These are phyloP conservation scores for Aspergillus calidoustus DNA, from an alignment of 2,329 filamentous ascomycete species.

Conservation along the genomic window DNA sequence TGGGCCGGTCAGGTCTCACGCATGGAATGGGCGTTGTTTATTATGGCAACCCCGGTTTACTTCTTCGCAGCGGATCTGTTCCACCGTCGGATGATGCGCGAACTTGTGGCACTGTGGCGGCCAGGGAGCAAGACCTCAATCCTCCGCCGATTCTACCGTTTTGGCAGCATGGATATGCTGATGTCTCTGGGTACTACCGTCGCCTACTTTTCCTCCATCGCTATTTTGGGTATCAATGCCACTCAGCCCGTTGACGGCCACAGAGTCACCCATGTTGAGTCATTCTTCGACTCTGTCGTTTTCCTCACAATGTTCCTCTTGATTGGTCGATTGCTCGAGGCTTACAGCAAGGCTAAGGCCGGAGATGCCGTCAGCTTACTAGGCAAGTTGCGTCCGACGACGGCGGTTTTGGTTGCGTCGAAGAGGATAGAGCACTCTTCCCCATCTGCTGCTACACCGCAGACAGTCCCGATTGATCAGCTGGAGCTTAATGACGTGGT, in stretches of 20 bases:
- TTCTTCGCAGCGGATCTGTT: constrained; percentile 86
- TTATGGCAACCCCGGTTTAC: constrained; percentile 84
- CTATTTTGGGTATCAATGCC: constrained; percentile 69
- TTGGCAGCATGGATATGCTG: constrained; percentile 95
- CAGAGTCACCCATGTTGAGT: constrained; percentile 59
- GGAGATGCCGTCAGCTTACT: constrained; percentile 83
- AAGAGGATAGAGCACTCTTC: too few relatives aligned
- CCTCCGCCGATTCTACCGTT: constrained; percentile 80
- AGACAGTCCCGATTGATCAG: constrained; percentile 65
- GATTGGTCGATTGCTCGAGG: constrained; percentile 64
- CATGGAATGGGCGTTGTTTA: constrained; percentile 77
- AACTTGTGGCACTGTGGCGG: constrained; percentile 77
- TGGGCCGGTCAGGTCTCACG: constrained; percentile 72
- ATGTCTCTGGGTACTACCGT: constrained; percentile 88
- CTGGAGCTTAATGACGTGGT: constrained; percentile 77
- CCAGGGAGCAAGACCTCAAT: constrained; percentile 73
- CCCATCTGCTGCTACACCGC: constrained; percentile 1
- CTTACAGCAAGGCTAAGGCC: constrained; percentile 88
- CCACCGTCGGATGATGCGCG: constrained; percentile 77
- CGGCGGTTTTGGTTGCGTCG: constrained; percentile 67
- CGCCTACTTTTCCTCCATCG: constrained; percentile 82
- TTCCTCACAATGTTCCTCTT: constrained; percentile 90
- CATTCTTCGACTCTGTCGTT: constrained; percentile 90
- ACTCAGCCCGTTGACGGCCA: constrained; percentile 36
- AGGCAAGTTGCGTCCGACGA: constrained; percentile 75